These are phyloP conservation scores for Xylariales sp. DNA, from an alignment of 2,329 filamentous ascomycete genomes.

Conservation along the genomic window DNA sequence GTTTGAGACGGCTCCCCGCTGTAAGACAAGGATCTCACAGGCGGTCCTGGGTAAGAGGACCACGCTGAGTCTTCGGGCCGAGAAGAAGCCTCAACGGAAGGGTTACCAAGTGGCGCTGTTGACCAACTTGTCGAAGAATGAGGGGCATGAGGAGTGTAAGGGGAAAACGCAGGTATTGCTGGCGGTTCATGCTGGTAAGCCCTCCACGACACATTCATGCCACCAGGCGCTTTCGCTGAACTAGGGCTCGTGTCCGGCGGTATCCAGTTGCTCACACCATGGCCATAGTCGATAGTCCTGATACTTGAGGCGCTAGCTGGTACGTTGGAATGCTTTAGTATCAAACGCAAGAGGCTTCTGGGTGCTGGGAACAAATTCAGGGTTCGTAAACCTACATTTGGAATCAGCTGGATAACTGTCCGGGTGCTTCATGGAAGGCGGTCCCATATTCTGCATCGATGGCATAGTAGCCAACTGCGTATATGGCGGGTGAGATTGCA, in stretches of 20 bases:
- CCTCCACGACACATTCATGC: conserved; percentile 43
- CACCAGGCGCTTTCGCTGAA: conserved; percentile 36
- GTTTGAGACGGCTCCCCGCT: conserved; percentile 37
- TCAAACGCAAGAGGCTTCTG: neutral
- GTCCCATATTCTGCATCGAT: conserved; percentile 40
- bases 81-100: conserved; percentile 32
- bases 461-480: conserved; percentile 37
- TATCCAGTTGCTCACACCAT: conserved; percentile 39
- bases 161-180: conserved; percentile 44
- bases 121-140: conserved; percentile 37
- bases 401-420: conserved; percentile 34
- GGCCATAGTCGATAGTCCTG: conserved; percentile 35
- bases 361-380: neutral
- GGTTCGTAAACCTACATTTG: conserved; percentile 35
- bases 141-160: conserved; percentile 40
- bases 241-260: conserved; percentile 35
- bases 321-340: conserved; percentile 23
- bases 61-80: conserved; percentile 41
- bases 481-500: conserved; percentile 35
- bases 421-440: conserved; percentile 36
- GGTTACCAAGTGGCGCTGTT: conserved; percentile 16
- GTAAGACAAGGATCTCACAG: conserved; percentile 44
- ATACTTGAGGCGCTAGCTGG: conserved; percentile 27
- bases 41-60: conserved; percentile 35
- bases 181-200: conserved; percentile 46